Conservation (phyloP, 2,329 filamentous ascomycete species). For the Verticillium longisporum region DNA sequence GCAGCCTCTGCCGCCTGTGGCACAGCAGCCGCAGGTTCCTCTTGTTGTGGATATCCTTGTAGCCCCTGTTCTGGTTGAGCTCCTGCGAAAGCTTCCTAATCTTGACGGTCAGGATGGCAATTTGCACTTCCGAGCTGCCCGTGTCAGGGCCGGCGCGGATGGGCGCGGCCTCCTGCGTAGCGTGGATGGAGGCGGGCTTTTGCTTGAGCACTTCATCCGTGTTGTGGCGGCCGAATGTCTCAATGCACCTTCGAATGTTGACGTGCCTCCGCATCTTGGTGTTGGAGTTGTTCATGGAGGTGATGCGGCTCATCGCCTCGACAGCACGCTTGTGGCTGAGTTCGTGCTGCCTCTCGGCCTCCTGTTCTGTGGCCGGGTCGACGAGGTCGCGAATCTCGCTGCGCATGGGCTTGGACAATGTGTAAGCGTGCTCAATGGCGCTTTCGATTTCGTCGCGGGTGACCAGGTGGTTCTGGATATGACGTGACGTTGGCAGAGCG, state of each 20-base stretch:
- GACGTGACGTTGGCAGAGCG: conserved; percentile 37
- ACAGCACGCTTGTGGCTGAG: conserved; percentile 59
- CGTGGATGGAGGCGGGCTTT: conserved; percentile 44
- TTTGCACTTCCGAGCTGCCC: conserved; percentile 94
- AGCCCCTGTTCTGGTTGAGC: conserved; percentile 58
- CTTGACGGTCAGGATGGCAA: conserved; percentile 89
- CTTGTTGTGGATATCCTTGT: conserved; percentile 92
- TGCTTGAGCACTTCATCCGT: conserved; percentile 68
- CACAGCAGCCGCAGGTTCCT: conserved; percentile 79
- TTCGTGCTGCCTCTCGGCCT: conserved; percentile 36
- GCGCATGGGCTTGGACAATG: conserved; percentile 53
- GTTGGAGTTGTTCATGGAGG: conserved; percentile 68
- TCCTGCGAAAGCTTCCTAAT: conserved; percentile 74
- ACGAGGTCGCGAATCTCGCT: conserved; percentile 23
- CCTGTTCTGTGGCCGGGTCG: conserved; percentile 32
- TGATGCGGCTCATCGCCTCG: conserved; percentile 73
- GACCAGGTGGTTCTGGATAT: conserved; percentile 71
- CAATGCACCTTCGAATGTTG: conserved; percentile 78
- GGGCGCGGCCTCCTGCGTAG: conserved; percentile 32
- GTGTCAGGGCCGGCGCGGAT: conserved; percentile 81
- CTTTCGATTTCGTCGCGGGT: conserved; percentile 58
- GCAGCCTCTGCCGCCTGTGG: conserved; percentile 80
- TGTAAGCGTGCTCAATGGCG: conserved; percentile 61
- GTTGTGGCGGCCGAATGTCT: conserved; percentile 83
- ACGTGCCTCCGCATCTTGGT: conserved; percentile 71